Conservation (phyloP, 768 basidiomycete genomes). For the Brasilioporus rufonigricans region DNA sequence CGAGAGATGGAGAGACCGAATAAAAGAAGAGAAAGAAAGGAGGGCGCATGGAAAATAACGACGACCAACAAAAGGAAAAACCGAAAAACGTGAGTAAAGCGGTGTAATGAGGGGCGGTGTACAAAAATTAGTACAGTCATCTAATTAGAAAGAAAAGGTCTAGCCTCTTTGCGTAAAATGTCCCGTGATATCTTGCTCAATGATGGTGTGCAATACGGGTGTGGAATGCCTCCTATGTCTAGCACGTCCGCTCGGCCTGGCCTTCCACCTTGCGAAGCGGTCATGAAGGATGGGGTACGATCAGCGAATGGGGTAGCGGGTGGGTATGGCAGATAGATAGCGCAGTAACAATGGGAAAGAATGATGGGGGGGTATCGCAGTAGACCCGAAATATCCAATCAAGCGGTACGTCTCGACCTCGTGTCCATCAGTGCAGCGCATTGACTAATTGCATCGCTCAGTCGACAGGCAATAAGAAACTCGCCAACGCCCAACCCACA, state of each 20-base stretch:
- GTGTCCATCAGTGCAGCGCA: constrained; percentile 3
- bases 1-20: background rate
- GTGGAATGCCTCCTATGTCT: constrained; percentile 4
- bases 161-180: constrained; percentile 6
- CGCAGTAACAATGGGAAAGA: constrained; percentile 1
- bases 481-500: constrained; percentile 81
- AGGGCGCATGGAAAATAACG: background rate
- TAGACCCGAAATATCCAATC: constrained; percentile 1
- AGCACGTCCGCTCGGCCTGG: constrained; percentile 1
- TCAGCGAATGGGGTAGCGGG: background rate
- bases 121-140: constrained; percentile 15
- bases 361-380: constrained; percentile 14
- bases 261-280: constrained; percentile 7
- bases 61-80: background rate
- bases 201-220: background rate
- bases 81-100: background rate
- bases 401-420: background rate
- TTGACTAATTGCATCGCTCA: constrained; percentile 12
- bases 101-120: background rate
- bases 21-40: background rate
- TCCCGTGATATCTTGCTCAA: constrained; percentile 5
- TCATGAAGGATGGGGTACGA: background rate
- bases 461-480: constrained; percentile 68
- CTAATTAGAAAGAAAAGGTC: background rate
- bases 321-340: constrained; percentile 14